Evolutionary conservation across 768 basidiomycete species (phyloP), one percentile per base, ranked within the genome.

Genomic region (Strobilomyces dryophilus): DNA sequence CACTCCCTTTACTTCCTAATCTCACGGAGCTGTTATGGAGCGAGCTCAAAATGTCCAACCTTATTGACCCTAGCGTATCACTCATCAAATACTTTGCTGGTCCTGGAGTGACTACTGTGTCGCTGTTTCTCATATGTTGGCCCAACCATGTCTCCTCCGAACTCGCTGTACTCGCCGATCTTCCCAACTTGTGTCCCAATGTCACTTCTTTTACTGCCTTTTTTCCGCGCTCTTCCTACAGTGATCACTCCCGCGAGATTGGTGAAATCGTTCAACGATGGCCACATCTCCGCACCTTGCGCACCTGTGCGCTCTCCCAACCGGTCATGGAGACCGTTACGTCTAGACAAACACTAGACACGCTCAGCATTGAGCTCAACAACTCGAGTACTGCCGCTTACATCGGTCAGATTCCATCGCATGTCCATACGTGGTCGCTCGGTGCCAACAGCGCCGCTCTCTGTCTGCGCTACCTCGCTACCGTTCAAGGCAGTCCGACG

Each of bases 311-410:
- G 0, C 57, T 66, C 15, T 45, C 61, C 5, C 65, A 62, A 26
- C 39, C 54, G 0, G 61, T 56, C 36, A 62, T 67, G 65, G 57
- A 67, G 6, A 51, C 54, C 0, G 27, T 66, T 21, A 45, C 34
- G 0, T 53, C 62, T 3, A 52, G 47, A 14, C 27, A 26, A 5
- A 45, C 42, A 0, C 61, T 66, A 21, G 54, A 62, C 2, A 60
- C 65, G 0, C 61, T 66, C 18, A 58, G 52, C 27, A 65, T 64
- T 40, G 65, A 66, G n/a, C 61, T 66, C 45, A 66, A 66, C 43
- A 62, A 66, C 17, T 62, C 62, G 12, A 59, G 32, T 3, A 59
- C 58, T 0, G 58, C 60, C 1, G 12, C 47, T 9, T 66, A 62
- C 29, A 42, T 54, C n/a, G 65, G 65, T 20, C 49, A 29, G 1